These are phyloP conservation scores for Saccharomycopsis malanga DNA, from an alignment of 805 yeast genomes.

Conservation along the genomic window DNA sequence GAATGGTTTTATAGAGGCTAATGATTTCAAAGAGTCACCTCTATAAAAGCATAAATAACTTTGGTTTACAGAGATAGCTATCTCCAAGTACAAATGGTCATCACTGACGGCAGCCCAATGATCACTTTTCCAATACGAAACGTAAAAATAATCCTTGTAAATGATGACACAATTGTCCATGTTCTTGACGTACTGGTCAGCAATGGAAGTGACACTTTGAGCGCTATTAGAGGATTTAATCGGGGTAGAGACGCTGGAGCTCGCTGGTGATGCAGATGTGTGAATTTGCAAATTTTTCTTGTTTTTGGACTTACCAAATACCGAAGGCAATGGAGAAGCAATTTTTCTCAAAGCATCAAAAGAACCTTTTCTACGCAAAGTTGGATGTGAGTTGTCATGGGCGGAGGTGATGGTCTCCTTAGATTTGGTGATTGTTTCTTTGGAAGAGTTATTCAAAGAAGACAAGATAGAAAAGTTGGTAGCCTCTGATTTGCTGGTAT, in stretches of 20 bases:
- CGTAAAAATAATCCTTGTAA: slow-evolving; percentile 9
- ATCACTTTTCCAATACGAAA: slow-evolving; percentile 16
- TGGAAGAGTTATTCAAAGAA: slow-evolving; percentile 5
- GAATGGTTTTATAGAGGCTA: slow-evolving; percentile 10
- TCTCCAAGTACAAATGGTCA: slow-evolving; percentile 10
- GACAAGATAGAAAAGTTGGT: slow-evolving; percentile 1
- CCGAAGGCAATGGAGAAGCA: neutral
- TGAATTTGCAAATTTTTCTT: slow-evolving; percentile 3
- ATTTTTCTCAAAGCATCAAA: slow-evolving; percentile 13
- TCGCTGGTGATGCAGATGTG: slow-evolving; percentile 2
- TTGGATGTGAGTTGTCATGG: too few species aligned
- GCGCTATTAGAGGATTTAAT: neutral
- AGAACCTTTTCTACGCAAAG: slow-evolving; percentile 7
- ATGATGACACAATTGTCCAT: slow-evolving; percentile 9
- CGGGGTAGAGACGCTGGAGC: neutral
- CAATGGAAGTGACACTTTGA: neutral
- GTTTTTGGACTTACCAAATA: slow-evolving; percentile 1
- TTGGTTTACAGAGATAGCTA: slow-evolving; percentile 7
- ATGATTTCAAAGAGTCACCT: slow-evolving; percentile 5
- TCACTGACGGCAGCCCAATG: slow-evolving; percentile 11
- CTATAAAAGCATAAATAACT: slow-evolving; percentile 13
- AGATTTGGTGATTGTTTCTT: slow-evolving; percentile 12
- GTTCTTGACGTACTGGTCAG: slow-evolving; percentile 12
- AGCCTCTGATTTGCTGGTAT: neutral
- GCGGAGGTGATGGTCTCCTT: slow-evolving; percentile 6